phyloP scores from a whole-genome alignment of 176 grass and related monocot genomes.

The Oryza coarctata region DNA sequence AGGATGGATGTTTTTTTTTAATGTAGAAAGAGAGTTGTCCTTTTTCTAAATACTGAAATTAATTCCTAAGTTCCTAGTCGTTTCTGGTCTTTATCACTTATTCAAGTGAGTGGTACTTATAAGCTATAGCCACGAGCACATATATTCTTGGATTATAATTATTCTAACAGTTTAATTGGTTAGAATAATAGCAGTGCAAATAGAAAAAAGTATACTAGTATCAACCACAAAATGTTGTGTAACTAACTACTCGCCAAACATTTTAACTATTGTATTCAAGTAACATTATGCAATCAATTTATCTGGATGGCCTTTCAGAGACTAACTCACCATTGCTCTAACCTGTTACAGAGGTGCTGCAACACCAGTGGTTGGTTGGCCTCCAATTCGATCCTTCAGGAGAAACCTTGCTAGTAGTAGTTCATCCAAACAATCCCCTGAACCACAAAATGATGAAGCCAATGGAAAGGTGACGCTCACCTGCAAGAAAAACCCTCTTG shows the following conservation, averaged over 20 bases:
- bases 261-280: background rate
- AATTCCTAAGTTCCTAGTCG: background rate
- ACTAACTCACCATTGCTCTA: conserved; percentile 35
- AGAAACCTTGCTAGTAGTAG: conserved; percentile 76
- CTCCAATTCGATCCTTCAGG: conserved; percentile 79
- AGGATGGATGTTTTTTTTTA: no score
- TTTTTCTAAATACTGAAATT: conserved; percentile 7
- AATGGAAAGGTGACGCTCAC: conserved; percentile 38
- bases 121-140: background rate
- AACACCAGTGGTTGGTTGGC: conserved; percentile 87
- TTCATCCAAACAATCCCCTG: conserved; percentile 51
- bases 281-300: conserved; percentile 2
- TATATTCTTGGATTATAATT: background rate
- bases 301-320: background rate
- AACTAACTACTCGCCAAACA: background rate
- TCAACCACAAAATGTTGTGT: background rate
- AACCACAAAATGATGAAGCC: conserved; percentile 37
- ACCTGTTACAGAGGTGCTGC: conserved; percentile 49
- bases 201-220: conserved; percentile 4
- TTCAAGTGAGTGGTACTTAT: background rate
- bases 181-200: background rate
- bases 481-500: conserved; percentile 59
- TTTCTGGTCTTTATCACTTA: background rate
- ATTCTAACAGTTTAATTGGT: background rate
- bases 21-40: background rate